These are phyloP conservation scores for Zasmidium angulare DNA, from an alignment of 2,329 filamentous ascomycete species.

Conservation along the genomic window DNA sequence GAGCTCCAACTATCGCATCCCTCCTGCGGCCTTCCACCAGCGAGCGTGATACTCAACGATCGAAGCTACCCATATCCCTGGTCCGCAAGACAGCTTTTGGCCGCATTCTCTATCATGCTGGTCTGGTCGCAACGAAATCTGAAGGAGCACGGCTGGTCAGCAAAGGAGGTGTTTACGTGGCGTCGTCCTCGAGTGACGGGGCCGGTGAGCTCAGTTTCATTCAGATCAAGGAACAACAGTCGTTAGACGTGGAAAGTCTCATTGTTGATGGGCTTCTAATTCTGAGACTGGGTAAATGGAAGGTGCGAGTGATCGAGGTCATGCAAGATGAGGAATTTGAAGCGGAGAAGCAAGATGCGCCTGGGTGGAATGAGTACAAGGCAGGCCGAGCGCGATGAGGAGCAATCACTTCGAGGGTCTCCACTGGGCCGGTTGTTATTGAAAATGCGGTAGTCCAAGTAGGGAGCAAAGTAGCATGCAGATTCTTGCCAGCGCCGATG, in stretches of 20 bases:
- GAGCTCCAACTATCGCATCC: constrained; percentile 26
- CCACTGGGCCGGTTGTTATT: too few relatives aligned
- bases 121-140: constrained; percentile 31
- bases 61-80: constrained; percentile 27
- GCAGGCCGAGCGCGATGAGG: not conserved
- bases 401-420: too few relatives aligned
- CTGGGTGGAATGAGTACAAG: constrained; percentile 50
- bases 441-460: too few relatives aligned
- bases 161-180: constrained; percentile 37
- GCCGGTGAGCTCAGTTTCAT: constrained; percentile 60
- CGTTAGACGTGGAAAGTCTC: constrained; percentile 59
- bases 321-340: constrained; percentile 56
- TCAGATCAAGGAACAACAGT: constrained; percentile 60
- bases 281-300: constrained; percentile 60
- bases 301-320: constrained; percentile 57
- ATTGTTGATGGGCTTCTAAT: constrained; percentile 59
- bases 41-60: constrained; percentile 27
- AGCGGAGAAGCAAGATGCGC: constrained; percentile 45
- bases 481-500: not conserved
- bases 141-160: constrained; percentile 32
- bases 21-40: constrained; percentile 6
- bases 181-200: constrained; percentile 33
- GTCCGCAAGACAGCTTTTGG: constrained; percentile 29
- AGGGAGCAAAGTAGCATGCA: too few relatives aligned
- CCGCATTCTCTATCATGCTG: constrained; percentile 34